Evolutionary conservation across 495 filamentous ascomycete genomes (phyloP).

Genomic region (Margaritispora aquatica): DNA sequence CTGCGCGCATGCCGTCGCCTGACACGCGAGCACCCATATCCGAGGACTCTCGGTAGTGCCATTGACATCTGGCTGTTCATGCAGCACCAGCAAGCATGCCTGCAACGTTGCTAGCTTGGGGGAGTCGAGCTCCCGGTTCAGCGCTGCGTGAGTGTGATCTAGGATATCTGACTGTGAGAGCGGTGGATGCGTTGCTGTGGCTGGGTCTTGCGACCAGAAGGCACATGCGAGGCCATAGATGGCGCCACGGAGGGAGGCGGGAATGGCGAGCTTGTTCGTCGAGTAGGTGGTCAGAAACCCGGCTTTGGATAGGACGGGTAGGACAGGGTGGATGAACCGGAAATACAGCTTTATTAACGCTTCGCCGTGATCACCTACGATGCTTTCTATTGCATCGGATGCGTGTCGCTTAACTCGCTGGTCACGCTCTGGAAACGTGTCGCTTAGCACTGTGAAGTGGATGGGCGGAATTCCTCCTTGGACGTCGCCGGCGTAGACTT

Average conservation of each 20-base stretch:
- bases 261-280: constrained; percentile 14
- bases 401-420: constrained; percentile 14
- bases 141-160: constrained; percentile 20
- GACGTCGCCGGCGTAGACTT: constrained; percentile 12
- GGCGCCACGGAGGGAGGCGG: constrained; percentile 17
- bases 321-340: constrained; percentile 19
- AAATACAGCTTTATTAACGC: constrained; percentile 21
- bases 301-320: constrained; percentile 18
- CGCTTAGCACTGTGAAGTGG: constrained; percentile 19
- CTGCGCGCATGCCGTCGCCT: constrained; percentile 22
- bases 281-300: constrained; percentile 9
- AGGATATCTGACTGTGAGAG: constrained; percentile 18
- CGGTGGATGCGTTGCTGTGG: constrained; percentile 1
- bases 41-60: constrained; percentile 23
- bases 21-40: constrained; percentile 23
- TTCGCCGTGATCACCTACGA: constrained; percentile 11
- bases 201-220: constrained; percentile 19
- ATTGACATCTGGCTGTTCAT: constrained; percentile 20
- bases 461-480: constrained; percentile 7
- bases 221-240: constrained; percentile 21
- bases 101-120: constrained; percentile 22
- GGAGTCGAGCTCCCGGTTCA: constrained; percentile 23
- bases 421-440: constrained; percentile 19
- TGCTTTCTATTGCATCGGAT: constrained; percentile 19
- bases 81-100: constrained; percentile 21